Conservation (phyloP, 2,329 filamentous ascomycete genomes). For the Epichloe elymi region DNA sequence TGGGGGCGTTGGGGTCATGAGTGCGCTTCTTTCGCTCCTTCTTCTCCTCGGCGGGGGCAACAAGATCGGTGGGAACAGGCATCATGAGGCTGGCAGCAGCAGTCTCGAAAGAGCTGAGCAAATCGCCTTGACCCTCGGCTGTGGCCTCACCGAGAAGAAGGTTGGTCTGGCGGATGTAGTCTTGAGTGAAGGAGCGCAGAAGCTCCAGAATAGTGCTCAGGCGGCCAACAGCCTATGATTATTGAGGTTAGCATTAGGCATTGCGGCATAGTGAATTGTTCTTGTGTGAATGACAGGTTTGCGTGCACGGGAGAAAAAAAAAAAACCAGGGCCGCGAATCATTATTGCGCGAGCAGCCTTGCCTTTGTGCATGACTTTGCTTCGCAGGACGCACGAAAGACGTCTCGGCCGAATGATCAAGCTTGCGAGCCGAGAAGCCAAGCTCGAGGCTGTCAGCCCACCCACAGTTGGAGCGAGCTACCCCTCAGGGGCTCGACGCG, state of each 20-base stretch:
- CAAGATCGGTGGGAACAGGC: slow-evolving; percentile 21
- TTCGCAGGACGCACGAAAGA: not conserved
- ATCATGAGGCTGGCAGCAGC: slow-evolving; percentile 33
- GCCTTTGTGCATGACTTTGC: not conserved
- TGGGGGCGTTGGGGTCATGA: slow-evolving; percentile 86
- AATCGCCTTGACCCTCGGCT: slow-evolving; percentile 32
- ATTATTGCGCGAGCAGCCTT: not conserved
- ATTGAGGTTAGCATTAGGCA: not conserved
- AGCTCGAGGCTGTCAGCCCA: not conserved
- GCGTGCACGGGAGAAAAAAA: not conserved
- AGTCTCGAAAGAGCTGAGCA: slow-evolving; percentile 40
- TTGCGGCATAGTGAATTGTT: not conserved
- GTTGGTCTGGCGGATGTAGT: slow-evolving; percentile 82
- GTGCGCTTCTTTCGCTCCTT: slow-evolving; percentile 83
- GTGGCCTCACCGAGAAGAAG: slow-evolving; percentile 58
- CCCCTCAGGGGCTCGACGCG: not conserved
- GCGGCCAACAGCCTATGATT: slow-evolving; percentile 42
- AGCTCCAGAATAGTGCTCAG: slow-evolving; percentile 68
- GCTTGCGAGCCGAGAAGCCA: not conserved
- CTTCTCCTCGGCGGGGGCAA: slow-evolving; percentile 49
- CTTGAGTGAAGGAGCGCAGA: slow-evolving; percentile 65
- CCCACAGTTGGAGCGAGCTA: too few species aligned
- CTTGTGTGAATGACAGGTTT: not conserved
- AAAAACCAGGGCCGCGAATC: not conserved
- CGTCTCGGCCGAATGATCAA: too few species aligned